Conservation (phyloP, 257 asterid genomes). For the Ballota nigra region DNA sequence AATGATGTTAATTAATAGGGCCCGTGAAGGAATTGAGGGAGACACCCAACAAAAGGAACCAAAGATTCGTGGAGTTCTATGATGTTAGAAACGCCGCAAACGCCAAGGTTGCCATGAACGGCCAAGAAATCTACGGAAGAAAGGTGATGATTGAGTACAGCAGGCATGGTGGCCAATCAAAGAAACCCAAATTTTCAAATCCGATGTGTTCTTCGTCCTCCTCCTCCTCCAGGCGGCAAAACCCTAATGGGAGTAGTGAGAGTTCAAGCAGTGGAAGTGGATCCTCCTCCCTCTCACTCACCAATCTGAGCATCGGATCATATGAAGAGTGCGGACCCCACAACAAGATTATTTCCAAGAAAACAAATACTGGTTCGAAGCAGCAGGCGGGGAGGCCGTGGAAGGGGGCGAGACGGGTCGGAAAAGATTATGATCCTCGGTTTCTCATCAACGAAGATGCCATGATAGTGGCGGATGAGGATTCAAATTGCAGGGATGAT, state of each 20-base stretch:
- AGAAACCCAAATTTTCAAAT: not conserved
- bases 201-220: no score
- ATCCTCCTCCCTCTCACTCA: slow-evolving; percentile 39
- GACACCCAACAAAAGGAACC: slow-evolving; percentile 69
- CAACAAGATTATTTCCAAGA: slow-evolving; percentile 29
- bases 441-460: slow-evolving; percentile 69
- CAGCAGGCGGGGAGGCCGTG: slow-evolving; percentile 27
- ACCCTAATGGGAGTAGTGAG: slow-evolving; percentile 35
- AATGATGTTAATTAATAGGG: slow-evolving; percentile 36
- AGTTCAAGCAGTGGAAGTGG: slow-evolving; percentile 39
- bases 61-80: slow-evolving; percentile 78
- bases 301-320: slow-evolving; percentile 21
- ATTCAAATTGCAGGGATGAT: slow-evolving; percentile 56
- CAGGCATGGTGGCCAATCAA: slow-evolving; percentile 68
- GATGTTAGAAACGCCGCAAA: slow-evolving; percentile 73
- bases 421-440: slow-evolving; percentile 68
- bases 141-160: slow-evolving; percentile 60
- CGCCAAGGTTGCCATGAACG: slow-evolving; percentile 62
- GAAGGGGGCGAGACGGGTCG: slow-evolving; percentile 36
- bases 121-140: slow-evolving; percentile 46
- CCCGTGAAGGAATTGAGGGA: slow-evolving; percentile 89
- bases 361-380: slow-evolving; percentile 12
- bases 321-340: slow-evolving; percentile 16
- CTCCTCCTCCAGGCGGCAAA: not conserved
- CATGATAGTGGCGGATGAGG: slow-evolving; percentile 40